Evolutionary conservation across 1,284 basidiomycete genomes (phyloP), one percentile per base, ranked within the genome.

Genomic region (Laetiporus sulphureus): DNA sequence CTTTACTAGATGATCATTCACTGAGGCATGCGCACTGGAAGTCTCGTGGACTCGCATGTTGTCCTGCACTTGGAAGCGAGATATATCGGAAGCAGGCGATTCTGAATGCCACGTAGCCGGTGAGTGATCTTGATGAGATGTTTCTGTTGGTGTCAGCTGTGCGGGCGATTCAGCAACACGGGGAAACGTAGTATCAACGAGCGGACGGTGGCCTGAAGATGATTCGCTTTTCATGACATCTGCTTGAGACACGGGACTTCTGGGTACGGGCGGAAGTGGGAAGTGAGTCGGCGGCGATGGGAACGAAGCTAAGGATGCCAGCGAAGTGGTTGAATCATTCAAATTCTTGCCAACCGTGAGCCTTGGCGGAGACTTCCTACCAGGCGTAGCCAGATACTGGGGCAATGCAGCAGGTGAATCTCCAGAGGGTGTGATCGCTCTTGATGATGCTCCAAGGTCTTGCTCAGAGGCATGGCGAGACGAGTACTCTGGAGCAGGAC

Each of bases 231-330:
- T 36, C 35, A 38, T 42, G 45, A 11, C 27, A n/a, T n/a, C n/a
- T n/a, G n/a, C n/a, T n/a, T n/a, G n/a, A n/a, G n/a, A n/a, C n/a
- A n/a, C n/a, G n/a, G n/a, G n/a, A n/a, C n/a, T n/a, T n/a, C 47
- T 42, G 13, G 50, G 38, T 10, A 68, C 60, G 15, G 72, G 67
- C 29, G 79, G 82, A 5, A 80, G 60, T 12, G 83, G 83, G 47
- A 81, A 76, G 52, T 85, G 81, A 0, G 75, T 75, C 0, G 83
- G 83, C 13, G 83, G 83, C 2, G 71, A 60, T 15, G 83, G 83
- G 58, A 86, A 87, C 0, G 77, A 77, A 19, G 79, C 81, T 16
- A 86, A 64, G 1, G 81, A 80, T 13, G 79, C 69, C 15, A 84
- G 68, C 19, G 79, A 53, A 19, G 56, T 54, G 3, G 42, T 27